phyloP scores from a whole-genome alignment of 108 stramenopile genomes.

The Skeletonema tropicum region DNA sequence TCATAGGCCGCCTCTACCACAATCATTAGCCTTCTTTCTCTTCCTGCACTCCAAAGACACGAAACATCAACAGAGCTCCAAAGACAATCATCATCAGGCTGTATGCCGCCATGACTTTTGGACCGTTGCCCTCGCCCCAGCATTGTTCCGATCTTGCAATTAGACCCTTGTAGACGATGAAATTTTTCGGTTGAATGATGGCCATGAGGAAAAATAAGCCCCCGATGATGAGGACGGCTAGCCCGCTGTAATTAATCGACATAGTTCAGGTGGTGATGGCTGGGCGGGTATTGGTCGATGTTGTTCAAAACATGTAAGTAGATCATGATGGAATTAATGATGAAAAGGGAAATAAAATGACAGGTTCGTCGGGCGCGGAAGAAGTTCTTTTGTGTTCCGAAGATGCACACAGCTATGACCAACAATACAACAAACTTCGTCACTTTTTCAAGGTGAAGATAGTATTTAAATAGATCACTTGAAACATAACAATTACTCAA shows the following conservation, averaged over 20 bases:
- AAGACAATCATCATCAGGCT: conserved; percentile 20
- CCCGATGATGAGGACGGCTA: conserved; percentile 19
- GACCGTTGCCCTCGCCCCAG: neutral
- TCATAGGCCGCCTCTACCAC: neutral
- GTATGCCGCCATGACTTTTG: conserved; percentile 13
- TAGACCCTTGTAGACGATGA: conserved; percentile 12
- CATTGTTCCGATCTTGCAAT: conserved; percentile 11
- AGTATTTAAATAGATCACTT: too few species aligned
- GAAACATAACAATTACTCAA: too few species aligned
- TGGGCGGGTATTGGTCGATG: too few species aligned
- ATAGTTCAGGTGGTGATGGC: neutral
- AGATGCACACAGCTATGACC: too few species aligned
- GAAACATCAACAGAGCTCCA: conserved; percentile 11
- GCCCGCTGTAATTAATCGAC: conserved; percentile 7
- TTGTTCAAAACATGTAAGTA: too few species aligned
- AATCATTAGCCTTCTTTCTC: neutral
- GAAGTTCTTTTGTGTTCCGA: too few species aligned
- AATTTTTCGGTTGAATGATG: conserved; percentile 17
- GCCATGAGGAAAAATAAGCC: conserved; percentile 24
- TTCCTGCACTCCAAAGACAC: conserved; percentile 6
- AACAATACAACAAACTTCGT: too few species aligned
- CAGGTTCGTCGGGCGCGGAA: too few species aligned
- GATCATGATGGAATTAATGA: too few species aligned
- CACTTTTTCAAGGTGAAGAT: too few species aligned
- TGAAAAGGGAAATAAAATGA: too few species aligned